Evolutionary conservation across 345 rosid species (phyloP), one percentile per base, ranked within the genome.

Genomic region (Salix arbutifolia): DNA sequence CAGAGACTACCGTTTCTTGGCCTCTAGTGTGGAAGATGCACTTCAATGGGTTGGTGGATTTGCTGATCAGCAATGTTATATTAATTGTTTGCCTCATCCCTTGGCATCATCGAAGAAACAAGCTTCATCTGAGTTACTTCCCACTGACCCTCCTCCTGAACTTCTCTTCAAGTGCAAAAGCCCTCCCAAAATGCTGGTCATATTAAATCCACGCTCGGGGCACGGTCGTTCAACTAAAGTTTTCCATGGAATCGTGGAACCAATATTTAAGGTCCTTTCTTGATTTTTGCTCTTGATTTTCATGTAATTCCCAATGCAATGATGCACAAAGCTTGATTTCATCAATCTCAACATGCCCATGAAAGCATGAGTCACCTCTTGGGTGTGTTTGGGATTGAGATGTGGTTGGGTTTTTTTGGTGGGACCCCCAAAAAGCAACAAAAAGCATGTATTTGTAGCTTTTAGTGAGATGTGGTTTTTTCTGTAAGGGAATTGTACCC

Each of bases 21-120:
- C 98, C 67, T 82, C 95, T 69, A 90, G 82, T 58, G 86, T 82
- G 38, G 95, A 93, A 80, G 99, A 92, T 81, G 98, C 98, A 56
- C 88, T 93, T 83, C 94, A 91, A 68, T 96, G 98, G 99, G 99
- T 96, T 60, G 99, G 98, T 77, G 92, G 91, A 70, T 96, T 96
- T 84, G 99, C 92, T 23, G 98, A 96, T 87, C 98, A 90, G 78
- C 97, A 96, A 50, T 96, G 97, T 74, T 96, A 88, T 76, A 86
- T 93, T 68, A 93, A 96, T 84, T 92, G 91, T 80, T 86, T 96
- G 87, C 97, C 98, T 46, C 97, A 92, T 78, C 98, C 99, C 50
- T 74, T 94, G 85, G 88, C 83, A 81, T 92, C 94, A 76, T 92
- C 97, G 35, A 96, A 94, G 86, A 94, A 96, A 84, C 94, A 92